Evolutionary conservation across 202 grass and related monocot genomes (phyloP).

Genomic region (Carex sylvatica): DNA sequence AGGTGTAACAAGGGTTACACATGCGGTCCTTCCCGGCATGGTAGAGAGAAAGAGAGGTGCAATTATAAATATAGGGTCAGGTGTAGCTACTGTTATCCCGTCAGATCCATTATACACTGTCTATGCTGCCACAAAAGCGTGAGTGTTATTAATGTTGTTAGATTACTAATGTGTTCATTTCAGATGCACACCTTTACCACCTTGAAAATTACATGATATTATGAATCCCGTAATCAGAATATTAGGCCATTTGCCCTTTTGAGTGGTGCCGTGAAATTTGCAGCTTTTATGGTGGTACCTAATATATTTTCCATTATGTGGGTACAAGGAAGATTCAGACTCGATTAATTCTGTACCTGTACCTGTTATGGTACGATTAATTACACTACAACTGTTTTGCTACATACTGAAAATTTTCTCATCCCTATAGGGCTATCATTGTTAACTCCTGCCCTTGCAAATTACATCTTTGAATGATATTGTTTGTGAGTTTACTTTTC

Average conservation of each 20-base stretch:
- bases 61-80: conserved; percentile 91
- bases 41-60: conserved; percentile 76
- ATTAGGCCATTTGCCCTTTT: neutral
- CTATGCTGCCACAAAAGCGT: conserved; percentile 86
- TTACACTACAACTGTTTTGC: neutral
- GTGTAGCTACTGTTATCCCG: conserved; percentile 52
- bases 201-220: neutral
- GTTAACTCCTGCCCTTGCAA: neutral
- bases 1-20: conserved; percentile 74
- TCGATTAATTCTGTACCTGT: neutral
- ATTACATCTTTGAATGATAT: neutral
- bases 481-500: neutral
- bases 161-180: neutral
- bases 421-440: neutral
- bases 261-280: neutral
- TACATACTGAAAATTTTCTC: neutral
- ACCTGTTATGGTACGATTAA: neutral
- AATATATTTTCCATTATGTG: neutral
- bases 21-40: conserved; percentile 75
- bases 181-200: neutral
- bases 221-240: neutral
- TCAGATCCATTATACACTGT: conserved; percentile 84
- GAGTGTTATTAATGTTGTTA: conserved; percentile 23
- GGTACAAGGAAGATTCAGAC: neutral
- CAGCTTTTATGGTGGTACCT: neutral